These are phyloP conservation scores for Bretschneidera sinensis DNA, from an alignment of 345 rosid species.

Conservation along the genomic window DNA sequence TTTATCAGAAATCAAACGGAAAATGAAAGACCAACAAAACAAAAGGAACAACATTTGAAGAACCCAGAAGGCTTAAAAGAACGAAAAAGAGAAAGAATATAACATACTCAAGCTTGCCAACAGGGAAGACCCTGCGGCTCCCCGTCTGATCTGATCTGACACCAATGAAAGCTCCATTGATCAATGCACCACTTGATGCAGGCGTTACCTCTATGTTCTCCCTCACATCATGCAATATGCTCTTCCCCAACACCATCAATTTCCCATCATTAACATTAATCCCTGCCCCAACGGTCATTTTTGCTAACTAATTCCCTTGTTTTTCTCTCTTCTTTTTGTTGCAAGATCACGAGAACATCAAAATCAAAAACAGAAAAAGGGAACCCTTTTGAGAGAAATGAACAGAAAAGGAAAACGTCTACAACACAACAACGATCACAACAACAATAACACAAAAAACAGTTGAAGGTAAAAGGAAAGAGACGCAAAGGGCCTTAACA, in stretches of 20 bases:
- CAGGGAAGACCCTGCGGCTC: slow-evolving; percentile 48
- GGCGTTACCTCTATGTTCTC: slow-evolving; percentile 39
- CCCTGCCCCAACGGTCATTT: slow-evolving; percentile 62
- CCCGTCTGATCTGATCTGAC: slow-evolving; percentile 46
- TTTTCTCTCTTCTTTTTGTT: too few species aligned
- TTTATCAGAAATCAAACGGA: neutral
- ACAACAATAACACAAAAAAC: too few species aligned
- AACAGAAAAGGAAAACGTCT: too few species aligned
- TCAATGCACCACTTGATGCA: slow-evolving; percentile 27
- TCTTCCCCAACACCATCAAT: slow-evolving; percentile 43
- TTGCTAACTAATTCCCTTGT: too few species aligned
- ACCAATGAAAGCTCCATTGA: slow-evolving; percentile 59
- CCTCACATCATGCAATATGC: slow-evolving; percentile 36
- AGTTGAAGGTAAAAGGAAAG: too few species aligned
- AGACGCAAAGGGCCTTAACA: too few species aligned
- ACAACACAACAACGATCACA: too few species aligned
- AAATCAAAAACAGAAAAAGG: too few species aligned
- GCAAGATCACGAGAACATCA: too few species aligned
- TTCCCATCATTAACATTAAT: slow-evolving; percentile 41
- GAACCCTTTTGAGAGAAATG: too few species aligned
- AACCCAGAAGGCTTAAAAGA: neutral
- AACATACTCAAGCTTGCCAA: slow-evolving; percentile 57
- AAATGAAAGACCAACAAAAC: neutral
- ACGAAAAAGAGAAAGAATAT: too few species aligned
- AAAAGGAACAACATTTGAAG: neutral